phyloP scores from a whole-genome alignment of 139 green algal genomes.

The Diplosphaera chodatii region DNA sequence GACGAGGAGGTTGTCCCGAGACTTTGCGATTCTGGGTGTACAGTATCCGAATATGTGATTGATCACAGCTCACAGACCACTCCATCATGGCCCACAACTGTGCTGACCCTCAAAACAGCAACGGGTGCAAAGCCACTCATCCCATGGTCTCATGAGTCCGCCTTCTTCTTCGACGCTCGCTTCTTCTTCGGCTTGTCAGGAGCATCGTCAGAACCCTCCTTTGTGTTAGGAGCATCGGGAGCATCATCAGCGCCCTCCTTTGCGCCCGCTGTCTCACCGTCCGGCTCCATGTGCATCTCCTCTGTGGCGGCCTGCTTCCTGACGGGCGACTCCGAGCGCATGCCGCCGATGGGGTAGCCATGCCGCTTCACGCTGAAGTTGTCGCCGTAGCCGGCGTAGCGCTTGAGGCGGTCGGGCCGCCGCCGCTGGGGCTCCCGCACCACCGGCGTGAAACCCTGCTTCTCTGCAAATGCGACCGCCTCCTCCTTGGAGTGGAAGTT shows the following conservation, averaged over 20 bases:
- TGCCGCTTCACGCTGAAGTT: constrained; percentile 59
- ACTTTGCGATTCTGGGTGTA: not conserved
- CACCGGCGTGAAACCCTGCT: constrained; percentile 71
- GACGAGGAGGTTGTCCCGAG: not conserved
- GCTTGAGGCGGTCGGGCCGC: constrained; percentile 39
- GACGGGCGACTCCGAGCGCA: constrained; percentile 22
- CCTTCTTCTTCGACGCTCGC: not conserved
- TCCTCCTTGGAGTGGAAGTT: constrained; percentile 55
- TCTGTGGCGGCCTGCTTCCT: not conserved
- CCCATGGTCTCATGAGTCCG: not conserved
- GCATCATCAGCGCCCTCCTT: not conserved
- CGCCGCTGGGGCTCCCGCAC: constrained; percentile 56
- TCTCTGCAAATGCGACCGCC: constrained; percentile 46
- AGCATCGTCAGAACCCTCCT: not conserved
- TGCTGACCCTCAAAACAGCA: no score
- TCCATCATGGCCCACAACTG: no score
- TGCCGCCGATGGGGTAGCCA: constrained; percentile 33
- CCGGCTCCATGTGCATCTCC: not conserved
- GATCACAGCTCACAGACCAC: no score
- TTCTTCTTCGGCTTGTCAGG: not conserved
- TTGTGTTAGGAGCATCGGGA: not conserved
- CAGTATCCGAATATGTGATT: no score
- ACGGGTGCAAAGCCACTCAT: no score
- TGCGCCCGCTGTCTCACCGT: not conserved
- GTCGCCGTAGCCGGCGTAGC: constrained; percentile 68